phyloP scores from a whole-genome alignment of 2,329 filamentous ascomycete genomes.

The Venturia nashicola region DNA sequence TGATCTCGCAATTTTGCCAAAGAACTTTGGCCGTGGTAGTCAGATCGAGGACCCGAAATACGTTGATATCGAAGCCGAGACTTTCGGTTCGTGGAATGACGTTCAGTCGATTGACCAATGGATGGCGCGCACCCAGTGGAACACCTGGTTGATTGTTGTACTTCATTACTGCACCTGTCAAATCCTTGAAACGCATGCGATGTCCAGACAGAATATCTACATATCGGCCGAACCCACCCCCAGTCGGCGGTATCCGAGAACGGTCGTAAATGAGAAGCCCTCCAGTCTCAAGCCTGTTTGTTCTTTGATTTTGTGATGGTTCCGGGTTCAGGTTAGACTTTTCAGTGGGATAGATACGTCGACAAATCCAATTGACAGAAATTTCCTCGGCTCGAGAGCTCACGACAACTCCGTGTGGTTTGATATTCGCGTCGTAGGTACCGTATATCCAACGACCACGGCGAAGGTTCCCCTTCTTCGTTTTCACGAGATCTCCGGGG shows the following conservation, averaged over 20 bases:
- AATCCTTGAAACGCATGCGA: conserved; percentile 43
- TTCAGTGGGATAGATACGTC: conserved; percentile 15
- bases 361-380: conserved; percentile 5
- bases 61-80: conserved; percentile 46
- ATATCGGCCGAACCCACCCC: conserved; percentile 14
- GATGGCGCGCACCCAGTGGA: neutral
- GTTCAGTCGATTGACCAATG: conserved; percentile 11
- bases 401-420: conserved; percentile 40
- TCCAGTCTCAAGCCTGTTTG: conserved; percentile 27
- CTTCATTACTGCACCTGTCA: conserved; percentile 36
- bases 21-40: conserved; percentile 39
- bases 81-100: conserved; percentile 34
- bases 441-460: conserved; percentile 41
- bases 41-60: conserved; percentile 39
- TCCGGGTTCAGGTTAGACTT: conserved; percentile 12
- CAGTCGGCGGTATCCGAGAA: conserved; percentile 14
- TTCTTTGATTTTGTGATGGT: conserved; percentile 15
- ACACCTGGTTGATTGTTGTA: conserved; percentile 27
- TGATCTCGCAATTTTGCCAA: conserved; percentile 46
- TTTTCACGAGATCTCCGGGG: conserved; percentile 36
- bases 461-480: conserved; percentile 28
- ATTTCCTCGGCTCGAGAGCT: conserved; percentile 25
- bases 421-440: conserved; percentile 36
- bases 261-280: conserved; percentile 32
- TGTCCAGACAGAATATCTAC: conserved; percentile 32